phyloP scores from a whole-genome alignment of 176 grass and related monocot genomes.

The Guadua angustifolia region DNA sequence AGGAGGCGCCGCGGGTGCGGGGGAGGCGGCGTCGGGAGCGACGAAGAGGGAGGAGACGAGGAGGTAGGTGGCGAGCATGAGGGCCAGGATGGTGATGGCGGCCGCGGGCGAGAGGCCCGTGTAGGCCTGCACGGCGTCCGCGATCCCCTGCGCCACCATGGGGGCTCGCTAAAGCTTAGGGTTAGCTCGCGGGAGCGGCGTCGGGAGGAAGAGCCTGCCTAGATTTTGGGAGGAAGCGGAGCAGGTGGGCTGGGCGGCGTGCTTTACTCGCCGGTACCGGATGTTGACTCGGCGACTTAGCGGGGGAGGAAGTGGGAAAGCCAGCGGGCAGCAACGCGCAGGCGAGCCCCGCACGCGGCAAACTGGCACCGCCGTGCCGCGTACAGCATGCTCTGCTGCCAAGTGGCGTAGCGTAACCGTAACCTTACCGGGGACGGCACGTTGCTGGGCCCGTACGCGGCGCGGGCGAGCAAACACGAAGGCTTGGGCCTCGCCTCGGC shows the following conservation, averaged over 20 bases:
- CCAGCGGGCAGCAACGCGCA: constrained; percentile 2
- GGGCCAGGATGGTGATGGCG: constrained; percentile 75
- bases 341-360: background rate
- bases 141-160: constrained; percentile 44
- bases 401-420: no score
- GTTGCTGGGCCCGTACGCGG: background rate
- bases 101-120: constrained; percentile 81
- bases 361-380: background rate
- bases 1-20: background rate
- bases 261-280: constrained; percentile 17
- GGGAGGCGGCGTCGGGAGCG: constrained; percentile 38
- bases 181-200: background rate
- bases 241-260: background rate
- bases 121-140: constrained; percentile 67
- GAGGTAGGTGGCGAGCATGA: constrained; percentile 81
- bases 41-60: constrained; percentile 80
- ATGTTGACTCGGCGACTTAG: constrained; percentile 6
- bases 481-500: background rate
- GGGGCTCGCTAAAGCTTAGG: background rate
- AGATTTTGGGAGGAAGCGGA: background rate
- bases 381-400: no score
- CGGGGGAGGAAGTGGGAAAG: background rate
- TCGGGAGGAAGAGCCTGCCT: background rate
- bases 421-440: background rate
- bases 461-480: no score